phyloP scores from a whole-genome alignment of 805 yeast species.

The Hanseniaspora singularis region DNA sequence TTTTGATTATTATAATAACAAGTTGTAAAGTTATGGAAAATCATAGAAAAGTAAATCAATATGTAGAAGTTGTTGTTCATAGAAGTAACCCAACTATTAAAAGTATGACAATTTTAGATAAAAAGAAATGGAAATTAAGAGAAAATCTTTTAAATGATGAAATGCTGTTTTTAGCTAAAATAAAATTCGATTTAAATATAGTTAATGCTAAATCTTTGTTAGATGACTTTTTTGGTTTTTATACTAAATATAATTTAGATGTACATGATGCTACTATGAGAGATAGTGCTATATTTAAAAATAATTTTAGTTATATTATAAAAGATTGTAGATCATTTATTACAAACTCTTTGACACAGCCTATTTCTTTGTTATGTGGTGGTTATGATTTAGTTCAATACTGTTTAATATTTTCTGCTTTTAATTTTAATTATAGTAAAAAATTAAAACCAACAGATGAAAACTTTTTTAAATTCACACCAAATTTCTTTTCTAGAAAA shows the following conservation, averaged over 20 bases:
- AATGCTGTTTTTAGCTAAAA: constrained; percentile 24
- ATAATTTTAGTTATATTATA: constrained; percentile 25
- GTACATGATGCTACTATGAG: constrained; percentile 24
- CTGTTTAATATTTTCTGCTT: constrained; percentile 26
- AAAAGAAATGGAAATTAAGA: constrained; percentile 29
- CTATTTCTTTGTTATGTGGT: constrained; percentile 27
- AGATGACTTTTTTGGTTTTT: constrained; percentile 25
- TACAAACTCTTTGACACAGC: constrained; percentile 30
- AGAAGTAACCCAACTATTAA: constrained; percentile 17
- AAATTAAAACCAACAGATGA: constrained; percentile 17
- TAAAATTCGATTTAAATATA: constrained; percentile 29
- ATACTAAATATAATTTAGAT: constrained; percentile 25
- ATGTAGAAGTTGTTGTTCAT: constrained; percentile 28
- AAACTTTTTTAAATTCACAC: constrained; percentile 24
- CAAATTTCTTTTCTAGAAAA: constrained; percentile 25
- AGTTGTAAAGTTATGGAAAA: constrained; percentile 30
- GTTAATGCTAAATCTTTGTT: constrained; percentile 28
- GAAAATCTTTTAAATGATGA: constrained; percentile 28
- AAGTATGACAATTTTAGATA: constrained; percentile 26
- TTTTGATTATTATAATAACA: constrained; percentile 29
- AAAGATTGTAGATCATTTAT: constrained; percentile 28
- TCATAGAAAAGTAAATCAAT: constrained; percentile 29
- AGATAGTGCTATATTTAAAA: constrained; percentile 22
- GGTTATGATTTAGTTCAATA: constrained; percentile 26
- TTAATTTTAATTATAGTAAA: constrained; percentile 22